Base-by-base conservation (phyloP, 768 basidiomycete species). In the Auricularia cornea region DNA sequence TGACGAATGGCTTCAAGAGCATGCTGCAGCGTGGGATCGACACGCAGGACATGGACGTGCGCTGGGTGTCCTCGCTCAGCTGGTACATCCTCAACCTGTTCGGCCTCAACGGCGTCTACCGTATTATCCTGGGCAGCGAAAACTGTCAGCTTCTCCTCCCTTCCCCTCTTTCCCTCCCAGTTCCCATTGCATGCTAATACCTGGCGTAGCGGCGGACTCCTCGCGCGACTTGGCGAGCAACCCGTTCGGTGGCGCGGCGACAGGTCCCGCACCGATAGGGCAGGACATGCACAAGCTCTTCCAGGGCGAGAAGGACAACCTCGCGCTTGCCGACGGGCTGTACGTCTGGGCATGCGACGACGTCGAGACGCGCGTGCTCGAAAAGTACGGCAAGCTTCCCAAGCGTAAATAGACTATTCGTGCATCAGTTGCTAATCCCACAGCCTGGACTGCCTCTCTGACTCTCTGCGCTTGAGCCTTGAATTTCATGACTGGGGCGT, bases 1-100 rank as follows among this genome's bases (percentile, higher is more conserved):
- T 99, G 60, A 98, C 97, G 6, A 81, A 94, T 31, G 94, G 95
- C 2, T 99, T 98, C 83, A 98, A 98, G 74, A 89, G 92, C 16
- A 96, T 99, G 90, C 84, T 99, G 12, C 95, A 98, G 70, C 87
- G 95, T 59, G 96, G 95, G 29, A 90, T 98, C 59, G 89, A 94
- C 72, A 95, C 95, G 0, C 87, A 87, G 12, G 94, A 97, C 72
- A 92, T 98, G 89, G 96, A 98, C 74, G 97, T 98, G 12, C 85
- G 92, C 76, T 99, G 97, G 95, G 97, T 98, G 33, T 99, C 97
- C 26, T 97, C 97, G 12, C 80, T 98, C 62, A 95, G 93, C 20
- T 98, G 97, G 97, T 99, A 98, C 77, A 98, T 99, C 77, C 85
- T 98, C 70, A 98, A 98, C 79, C 92, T 98, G 77, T 98, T 99